phyloP scores from a whole-genome alignment of 2,329 filamentous ascomycete genomes.

The Diplocarpon mali region DNA sequence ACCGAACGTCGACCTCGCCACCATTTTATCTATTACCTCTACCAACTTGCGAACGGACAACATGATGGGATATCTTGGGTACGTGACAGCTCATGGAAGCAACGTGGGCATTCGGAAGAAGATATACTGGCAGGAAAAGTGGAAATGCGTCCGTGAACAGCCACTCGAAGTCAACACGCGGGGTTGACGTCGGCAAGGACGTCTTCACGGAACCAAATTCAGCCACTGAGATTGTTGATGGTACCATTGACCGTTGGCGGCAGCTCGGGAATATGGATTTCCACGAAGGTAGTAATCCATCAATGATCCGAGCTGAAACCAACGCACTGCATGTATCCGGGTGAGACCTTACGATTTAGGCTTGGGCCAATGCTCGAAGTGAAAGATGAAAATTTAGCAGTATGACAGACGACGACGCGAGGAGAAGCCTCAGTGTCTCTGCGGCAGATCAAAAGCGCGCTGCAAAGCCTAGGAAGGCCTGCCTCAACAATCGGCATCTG shows the following conservation, averaged over 20 bases:
- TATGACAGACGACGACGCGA: background rate
- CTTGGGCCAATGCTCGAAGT: background rate
- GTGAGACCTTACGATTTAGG: background rate
- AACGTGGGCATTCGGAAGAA: conserved; percentile 9
- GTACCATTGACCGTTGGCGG: background rate
- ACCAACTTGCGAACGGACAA: conserved; percentile 6
- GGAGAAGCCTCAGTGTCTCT: background rate
- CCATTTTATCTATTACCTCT: conserved; percentile 8
- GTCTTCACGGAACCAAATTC: background rate
- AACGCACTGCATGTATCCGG: conserved; percentile 7
- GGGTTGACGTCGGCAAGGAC: background rate
- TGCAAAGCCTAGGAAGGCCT: no score
- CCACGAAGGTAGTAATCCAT: background rate
- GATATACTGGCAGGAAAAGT: conserved; percentile 4
- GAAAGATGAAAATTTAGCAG: background rate
- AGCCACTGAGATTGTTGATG: background rate
- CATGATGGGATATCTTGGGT: conserved; percentile 8
- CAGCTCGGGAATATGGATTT: conserved; percentile 1
- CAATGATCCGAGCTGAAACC: conserved; percentile 4
- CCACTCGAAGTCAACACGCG: conserved; percentile 1
- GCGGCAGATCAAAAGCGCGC: background rate
- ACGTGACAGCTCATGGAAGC: conserved; percentile 10
- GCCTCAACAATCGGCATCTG: no score
- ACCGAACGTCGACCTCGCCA: conserved; percentile 33
- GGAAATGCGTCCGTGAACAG: background rate